Base-by-base conservation (phyloP, 345 rosid species). In the Salix viminalis region DNA sequence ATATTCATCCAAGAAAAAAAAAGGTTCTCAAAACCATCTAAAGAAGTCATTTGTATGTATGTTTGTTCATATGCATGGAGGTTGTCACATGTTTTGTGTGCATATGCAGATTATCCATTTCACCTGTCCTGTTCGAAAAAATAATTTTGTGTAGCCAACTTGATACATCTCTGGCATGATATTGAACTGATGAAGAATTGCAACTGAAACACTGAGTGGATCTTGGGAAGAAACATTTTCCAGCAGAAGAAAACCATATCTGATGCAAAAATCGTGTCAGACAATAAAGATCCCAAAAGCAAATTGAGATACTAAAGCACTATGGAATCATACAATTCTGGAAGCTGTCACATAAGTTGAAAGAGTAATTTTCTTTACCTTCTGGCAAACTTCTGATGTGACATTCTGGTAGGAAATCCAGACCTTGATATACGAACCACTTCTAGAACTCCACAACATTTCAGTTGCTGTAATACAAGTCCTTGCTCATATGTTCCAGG, bases 121-220 rank as follows among this genome's bases (percentile, higher is more conserved):
- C 56, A 96, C 99, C 99, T 96, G 99, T 68, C 98, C 99, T 9
- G 98, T 85, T 65, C 99, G 94, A 83, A 96, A 93, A 87, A 96
- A 96, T 79, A 96, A 82, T 74, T 96, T 96, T 37, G 98, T 96
- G 86, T 93, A 96, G 79, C 99, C 98, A 85, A 93, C 99, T 91
- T 93, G 98, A 84, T 93, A 93, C 98, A 96, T 93, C 90, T 96
- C 99, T 3, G 98, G 98, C 87, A 92, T 88, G 77, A 96, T 92
- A 80, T 90, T 88, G 70, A 96, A 93, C 81, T 96, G 99, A 83
- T 96, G 98, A 83, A 96, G 99, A 81, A 96, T 96, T 50, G 99
- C 99, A 83, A 96, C 97, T 37, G 99, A 93, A 74, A 96, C 97
- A 75, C 94, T 86, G 71, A 96, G 95, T 60, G 99, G 96, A 79